Evolutionary conservation across 31 red algal species (phyloP).

Genomic region (Porphyra umbilicalis): DNA sequence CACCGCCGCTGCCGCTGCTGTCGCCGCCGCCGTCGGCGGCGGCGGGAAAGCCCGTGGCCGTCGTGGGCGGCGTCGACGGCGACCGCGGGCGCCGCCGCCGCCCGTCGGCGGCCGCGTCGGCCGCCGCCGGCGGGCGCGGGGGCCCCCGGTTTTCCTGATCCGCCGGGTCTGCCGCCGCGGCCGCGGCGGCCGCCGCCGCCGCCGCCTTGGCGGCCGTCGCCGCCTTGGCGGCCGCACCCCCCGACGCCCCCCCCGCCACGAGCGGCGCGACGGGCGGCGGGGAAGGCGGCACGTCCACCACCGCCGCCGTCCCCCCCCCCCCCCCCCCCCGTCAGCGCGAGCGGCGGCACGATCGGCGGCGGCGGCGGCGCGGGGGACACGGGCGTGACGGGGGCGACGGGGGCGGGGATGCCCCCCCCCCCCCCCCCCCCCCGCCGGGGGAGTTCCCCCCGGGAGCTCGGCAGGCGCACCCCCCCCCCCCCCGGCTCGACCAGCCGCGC

Average conservation of each 20-base stretch:
- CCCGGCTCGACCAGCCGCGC: not conserved
- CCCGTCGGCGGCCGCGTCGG: not conserved
- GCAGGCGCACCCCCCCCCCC: not conserved
- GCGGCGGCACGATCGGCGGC: not conserved
- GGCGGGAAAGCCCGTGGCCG: not conserved
- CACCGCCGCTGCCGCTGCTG: too few species aligned
- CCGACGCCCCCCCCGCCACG: not conserved
- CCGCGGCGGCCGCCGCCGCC: not conserved
- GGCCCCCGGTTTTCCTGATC: not conserved
- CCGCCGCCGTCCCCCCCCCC: not conserved
- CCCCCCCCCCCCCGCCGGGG: not conserved
- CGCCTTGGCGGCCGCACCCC: too few species aligned
- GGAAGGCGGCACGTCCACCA: not conserved
- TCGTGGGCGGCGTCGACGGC: not conserved
- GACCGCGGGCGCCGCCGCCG: not conserved
- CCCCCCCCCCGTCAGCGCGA: not conserved
- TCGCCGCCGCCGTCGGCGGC: too few species aligned
- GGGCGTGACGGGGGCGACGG: not conserved
- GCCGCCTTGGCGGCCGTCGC: not conserved
- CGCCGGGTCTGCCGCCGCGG: not conserved
- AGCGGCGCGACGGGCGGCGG: not conserved
- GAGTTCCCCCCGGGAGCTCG: not conserved
- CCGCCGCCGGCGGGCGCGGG: not conserved
- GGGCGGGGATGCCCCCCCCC: not conserved
- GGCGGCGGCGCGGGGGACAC: not conserved